Evolutionary conservation across 2,329 filamentous ascomycete genomes (phyloP), one percentile per base, ranked within the genome.

Genomic region (Helotiales sp.): DNA sequence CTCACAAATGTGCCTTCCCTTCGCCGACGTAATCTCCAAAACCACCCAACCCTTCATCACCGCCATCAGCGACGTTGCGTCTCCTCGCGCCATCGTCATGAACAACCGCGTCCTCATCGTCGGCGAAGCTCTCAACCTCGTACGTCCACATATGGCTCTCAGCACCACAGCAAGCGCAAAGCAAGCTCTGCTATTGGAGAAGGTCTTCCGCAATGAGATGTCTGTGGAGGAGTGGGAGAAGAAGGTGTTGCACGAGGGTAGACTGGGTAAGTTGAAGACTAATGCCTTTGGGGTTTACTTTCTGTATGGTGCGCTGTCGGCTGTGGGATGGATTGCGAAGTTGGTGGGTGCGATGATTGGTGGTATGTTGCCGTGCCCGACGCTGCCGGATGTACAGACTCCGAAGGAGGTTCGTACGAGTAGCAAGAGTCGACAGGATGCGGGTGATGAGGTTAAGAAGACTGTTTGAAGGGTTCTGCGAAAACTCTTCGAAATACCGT

Each of bases 61-160:
- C 20, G 62, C 62, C 22, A 52, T 64, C 40, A 64, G 52, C 32
- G 62, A 64, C 22, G 40, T 64, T 24, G 30, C 45, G 17, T 64
- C 40, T 43, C 54, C 62, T 7, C 43, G 55, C 22, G 54, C 52
- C 17, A 20, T 58, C 20, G 54, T 45, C 3, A 34, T 64, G 26
- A 54, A 45, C 17, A 80, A 79, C 0, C 80, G 77, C 63, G 74
- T 82, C 0, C 68, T 84, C 17, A 69, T 84, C 1, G 74, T 82
- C 1, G 72, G 73, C 1, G 82, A 84, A 69, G 80, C 81, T 1
- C 68, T 83, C 1, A 80, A 81, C 0, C 78, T 79, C 0, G 82
- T 84, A 61, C 70, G 82, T 3, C 81, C 82, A 3, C 82, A 83
- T 69, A 80, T 80, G 2, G 81, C 80, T 5, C 77, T 78, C 3